Percentiles rank a stretch among this genome's conserved stretches.
These are phyloP conservation scores for Cladosporium colombiae DNA, from an alignment of 2,329 filamentous ascomycete species.

Conservation along the genomic window DNA sequence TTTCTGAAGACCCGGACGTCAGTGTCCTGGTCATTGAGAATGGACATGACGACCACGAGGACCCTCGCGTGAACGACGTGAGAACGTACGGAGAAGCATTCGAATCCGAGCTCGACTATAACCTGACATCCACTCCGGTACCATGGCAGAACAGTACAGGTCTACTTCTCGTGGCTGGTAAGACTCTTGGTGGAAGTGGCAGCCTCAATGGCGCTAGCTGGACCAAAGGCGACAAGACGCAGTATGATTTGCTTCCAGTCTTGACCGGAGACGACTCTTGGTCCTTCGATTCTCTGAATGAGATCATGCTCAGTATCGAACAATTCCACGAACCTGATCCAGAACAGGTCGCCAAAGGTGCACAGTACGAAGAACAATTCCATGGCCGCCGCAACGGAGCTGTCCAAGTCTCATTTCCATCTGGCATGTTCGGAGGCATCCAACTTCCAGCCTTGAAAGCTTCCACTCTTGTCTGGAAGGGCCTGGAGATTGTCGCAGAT, in stretches of 20 bases:
- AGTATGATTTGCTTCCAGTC: conserved; percentile 33
- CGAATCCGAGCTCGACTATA: conserved; percentile 27
- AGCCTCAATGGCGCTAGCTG: conserved; percentile 33
- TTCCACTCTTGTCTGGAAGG: conserved; percentile 26
- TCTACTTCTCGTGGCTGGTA: conserved; percentile 31
- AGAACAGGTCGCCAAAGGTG: conserved; percentile 26
- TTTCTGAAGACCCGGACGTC: conserved; percentile 27
- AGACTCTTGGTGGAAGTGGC: conserved; percentile 31
- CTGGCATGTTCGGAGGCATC: conserved; percentile 30
- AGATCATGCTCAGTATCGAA: conserved; percentile 32
- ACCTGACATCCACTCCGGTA: conserved; percentile 28
- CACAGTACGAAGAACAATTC: conserved; percentile 21
- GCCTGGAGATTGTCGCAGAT: conserved; percentile 25
- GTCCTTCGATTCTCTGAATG: conserved; percentile 30
- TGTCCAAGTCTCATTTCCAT: conserved; percentile 30
- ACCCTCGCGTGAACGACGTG: conserved; percentile 28
- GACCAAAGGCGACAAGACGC: conserved; percentile 33
- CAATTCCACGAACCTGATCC: conserved; percentile 28
- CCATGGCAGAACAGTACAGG: conserved; percentile 26
- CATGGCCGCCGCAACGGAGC: conserved; percentile 28
- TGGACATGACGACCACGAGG: conserved; percentile 27
- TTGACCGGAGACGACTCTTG: conserved; percentile 32
- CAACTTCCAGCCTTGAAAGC: conserved; percentile 30
- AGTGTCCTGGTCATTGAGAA: conserved; percentile 35
- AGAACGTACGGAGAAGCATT: conserved; percentile 30